Evolutionary conservation across 2,329 filamentous ascomycete species (phyloP).

Genomic region (Clarireedia sp.): DNA sequence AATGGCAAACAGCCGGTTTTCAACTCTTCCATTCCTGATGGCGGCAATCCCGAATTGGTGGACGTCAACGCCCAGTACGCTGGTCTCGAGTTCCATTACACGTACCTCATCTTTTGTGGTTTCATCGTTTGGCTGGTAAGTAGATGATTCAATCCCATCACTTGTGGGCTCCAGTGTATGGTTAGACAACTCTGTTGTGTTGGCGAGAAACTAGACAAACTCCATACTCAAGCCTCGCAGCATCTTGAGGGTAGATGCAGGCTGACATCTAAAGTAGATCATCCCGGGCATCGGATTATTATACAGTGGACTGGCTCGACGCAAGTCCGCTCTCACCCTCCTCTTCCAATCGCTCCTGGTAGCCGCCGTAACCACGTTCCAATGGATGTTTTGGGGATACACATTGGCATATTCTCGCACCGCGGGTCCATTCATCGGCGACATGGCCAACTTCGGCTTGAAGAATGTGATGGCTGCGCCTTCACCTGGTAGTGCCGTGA

Average conservation of each 20-base stretch:
- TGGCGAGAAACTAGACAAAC: no score
- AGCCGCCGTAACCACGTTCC: slow-evolving; percentile 45
- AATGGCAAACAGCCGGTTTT: slow-evolving; percentile 17
- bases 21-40: slow-evolving; percentile 35
- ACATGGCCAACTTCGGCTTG: slow-evolving; percentile 53
- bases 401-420: slow-evolving; percentile 53
- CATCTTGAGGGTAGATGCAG: neutral
- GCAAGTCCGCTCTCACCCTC: slow-evolving; percentile 53
- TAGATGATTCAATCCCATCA: neutral
- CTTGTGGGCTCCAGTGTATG: no score
- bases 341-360: slow-evolving; percentile 57
- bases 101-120: slow-evolving; percentile 49
- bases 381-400: slow-evolving; percentile 59
- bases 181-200: no score
- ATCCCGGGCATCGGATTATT: slow-evolving; percentile 59
- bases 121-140: slow-evolving; percentile 50
- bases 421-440: slow-evolving; percentile 54
- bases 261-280: slow-evolving; percentile 32
- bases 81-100: slow-evolving; percentile 53
- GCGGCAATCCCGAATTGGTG: slow-evolving; percentile 44
- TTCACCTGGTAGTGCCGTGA: slow-evolving; percentile 45
- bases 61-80: slow-evolving; percentile 47
- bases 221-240: neutral
- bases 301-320: slow-evolving; percentile 54
- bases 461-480: slow-evolving; percentile 53